phyloP scores from a whole-genome alignment of 768 basidiomycete species.

The Rhodotorula taiwanensis region DNA sequence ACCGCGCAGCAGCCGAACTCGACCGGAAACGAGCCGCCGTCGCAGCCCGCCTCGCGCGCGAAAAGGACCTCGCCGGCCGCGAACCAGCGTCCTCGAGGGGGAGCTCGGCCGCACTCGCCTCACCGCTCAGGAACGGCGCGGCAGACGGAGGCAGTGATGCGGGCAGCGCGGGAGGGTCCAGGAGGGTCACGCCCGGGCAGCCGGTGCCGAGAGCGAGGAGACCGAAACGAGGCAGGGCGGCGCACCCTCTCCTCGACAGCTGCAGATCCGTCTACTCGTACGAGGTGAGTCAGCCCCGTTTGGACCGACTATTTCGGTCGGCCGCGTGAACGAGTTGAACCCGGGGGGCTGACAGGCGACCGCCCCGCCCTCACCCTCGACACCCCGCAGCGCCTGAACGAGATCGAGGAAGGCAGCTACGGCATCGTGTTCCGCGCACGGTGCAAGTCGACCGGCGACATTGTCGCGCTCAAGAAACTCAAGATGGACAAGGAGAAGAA shows the following conservation, averaged over 20 bases:
- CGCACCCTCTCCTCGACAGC: conserved; percentile 32
- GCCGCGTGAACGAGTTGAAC: too few relatives aligned
- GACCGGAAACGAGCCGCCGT: conserved; percentile 27
- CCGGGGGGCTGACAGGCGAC: too few relatives aligned
- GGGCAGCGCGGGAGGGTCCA: not conserved
- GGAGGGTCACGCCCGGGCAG: too few relatives aligned
- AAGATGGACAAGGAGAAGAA: conserved; percentile 98
- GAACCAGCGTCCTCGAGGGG: not conserved
- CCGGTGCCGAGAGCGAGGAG: not conserved
- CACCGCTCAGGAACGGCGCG: not conserved
- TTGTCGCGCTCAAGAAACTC: conserved; percentile 93
- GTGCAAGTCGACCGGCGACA: conserved; percentile 88
- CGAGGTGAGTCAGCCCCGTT: conserved; percentile 19
- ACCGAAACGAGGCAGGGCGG: conserved; percentile 17
- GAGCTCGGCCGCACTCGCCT: too few relatives aligned
- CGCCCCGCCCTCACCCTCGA: rapidly evolving
- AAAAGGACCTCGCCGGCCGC: conserved; percentile 4
- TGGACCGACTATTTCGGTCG: not conserved
- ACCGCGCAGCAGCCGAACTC: conserved; percentile 2
- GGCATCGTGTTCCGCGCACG: conserved; percentile 94
- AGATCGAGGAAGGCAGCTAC: conserved; percentile 97
- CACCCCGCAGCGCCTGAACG: conserved; percentile 56
- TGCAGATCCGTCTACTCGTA: conserved; percentile 34
- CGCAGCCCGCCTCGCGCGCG: conserved; percentile 12
- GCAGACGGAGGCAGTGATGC: not conserved